Base-by-base conservation (phyloP, 164 flowering plant genomes). In the Tetrastigma voinierianum region DNA sequence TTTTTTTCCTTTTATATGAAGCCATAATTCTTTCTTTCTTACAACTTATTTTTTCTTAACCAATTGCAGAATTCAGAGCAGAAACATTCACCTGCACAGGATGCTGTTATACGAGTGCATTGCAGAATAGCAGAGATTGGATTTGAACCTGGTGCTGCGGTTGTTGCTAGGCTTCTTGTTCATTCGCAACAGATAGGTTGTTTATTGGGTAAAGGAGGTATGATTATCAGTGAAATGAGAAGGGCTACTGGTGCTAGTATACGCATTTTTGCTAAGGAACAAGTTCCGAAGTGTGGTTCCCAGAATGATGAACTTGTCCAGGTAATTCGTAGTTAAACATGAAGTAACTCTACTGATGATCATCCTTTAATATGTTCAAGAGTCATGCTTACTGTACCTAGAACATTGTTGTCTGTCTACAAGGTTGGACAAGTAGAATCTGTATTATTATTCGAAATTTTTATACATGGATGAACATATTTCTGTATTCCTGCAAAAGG, bases 171-270 rank as follows among this genome's bases (percentile, higher is more conserved):
- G 72, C 85, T 87, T 77, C 86, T 86, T 67, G 90, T 84, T 18
- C 86, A 72, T 58, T 62, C 86, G 15, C 80, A 78, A n/a, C 86
- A 82, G 69, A 72, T 84, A 15, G 84, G 88, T 56, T 81, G 79
- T 67, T 64, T 87, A 17, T 17, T 83, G 75, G 92, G 90, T 24
- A 86, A 81, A 67, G 92, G 89, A 61, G 92, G 92, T 56, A 24
- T 12, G 24, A 62, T 87, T 12, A 79, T 87, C n/a, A 45, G 62
- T 64, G 88, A 86, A 70, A 80, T 86, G 82, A 82, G 88, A 73
- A 77, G 80, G 74, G 72, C 71, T 57, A 82, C 86, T 49, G 90
- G 88, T 44, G 84, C 90, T 53, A 68, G 77, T 51, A 86, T 87
- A 51, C 81, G 83, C 8, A 68, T 87, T 61, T 74, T 86, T 59